Evolutionary conservation across 2,329 filamentous ascomycete genomes (phyloP).

Genomic region (Lasiodiplodia citricola): DNA sequence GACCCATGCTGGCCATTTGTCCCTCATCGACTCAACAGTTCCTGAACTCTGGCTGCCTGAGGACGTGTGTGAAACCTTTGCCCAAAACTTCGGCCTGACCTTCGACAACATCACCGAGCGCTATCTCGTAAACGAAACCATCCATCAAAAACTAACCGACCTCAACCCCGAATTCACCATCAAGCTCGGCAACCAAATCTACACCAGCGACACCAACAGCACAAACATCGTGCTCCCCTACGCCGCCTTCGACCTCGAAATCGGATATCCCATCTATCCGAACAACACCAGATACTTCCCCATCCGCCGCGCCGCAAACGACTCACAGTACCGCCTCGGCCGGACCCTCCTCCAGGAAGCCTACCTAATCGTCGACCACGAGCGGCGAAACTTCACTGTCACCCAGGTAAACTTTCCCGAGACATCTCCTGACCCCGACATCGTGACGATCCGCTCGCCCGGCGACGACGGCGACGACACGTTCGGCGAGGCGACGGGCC

Average conservation of each 20-base stretch:
- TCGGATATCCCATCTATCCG: not conserved
- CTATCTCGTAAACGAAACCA: slow-evolving; percentile 47
- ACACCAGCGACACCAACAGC: slow-evolving; percentile 39
- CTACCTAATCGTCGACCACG: slow-evolving; percentile 46
- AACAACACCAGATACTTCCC: slow-evolving; percentile 41
- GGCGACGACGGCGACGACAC: not conserved
- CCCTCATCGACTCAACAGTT: slow-evolving; percentile 31
- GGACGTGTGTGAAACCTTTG: slow-evolving; percentile 46
- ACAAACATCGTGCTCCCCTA: slow-evolving; percentile 22
- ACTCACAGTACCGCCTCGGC: slow-evolving; percentile 36
- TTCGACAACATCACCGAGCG: slow-evolving; percentile 45
- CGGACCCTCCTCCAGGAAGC: slow-evolving; percentile 46
- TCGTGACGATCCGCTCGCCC: slow-evolving; percentile 7
- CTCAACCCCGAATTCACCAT: slow-evolving; percentile 47
- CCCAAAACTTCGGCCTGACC: slow-evolving; percentile 45
- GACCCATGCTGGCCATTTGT: slow-evolving; percentile 28
- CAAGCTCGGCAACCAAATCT: slow-evolving; percentile 39
- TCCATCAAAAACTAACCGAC: slow-evolving; percentile 39
- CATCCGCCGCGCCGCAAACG: slow-evolving; percentile 43
- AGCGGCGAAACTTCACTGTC: slow-evolving; percentile 40
- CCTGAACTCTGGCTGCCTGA: slow-evolving; percentile 35
- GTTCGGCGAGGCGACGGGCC: not conserved
- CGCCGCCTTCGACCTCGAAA: slow-evolving; percentile 16
- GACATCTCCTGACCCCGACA: slow-evolving; percentile 2
- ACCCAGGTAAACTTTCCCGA: slow-evolving; percentile 15